These are phyloP conservation scores for Solanum habrochaites DNA, from an alignment of 257 asterid species.

Conservation along the genomic window DNA sequence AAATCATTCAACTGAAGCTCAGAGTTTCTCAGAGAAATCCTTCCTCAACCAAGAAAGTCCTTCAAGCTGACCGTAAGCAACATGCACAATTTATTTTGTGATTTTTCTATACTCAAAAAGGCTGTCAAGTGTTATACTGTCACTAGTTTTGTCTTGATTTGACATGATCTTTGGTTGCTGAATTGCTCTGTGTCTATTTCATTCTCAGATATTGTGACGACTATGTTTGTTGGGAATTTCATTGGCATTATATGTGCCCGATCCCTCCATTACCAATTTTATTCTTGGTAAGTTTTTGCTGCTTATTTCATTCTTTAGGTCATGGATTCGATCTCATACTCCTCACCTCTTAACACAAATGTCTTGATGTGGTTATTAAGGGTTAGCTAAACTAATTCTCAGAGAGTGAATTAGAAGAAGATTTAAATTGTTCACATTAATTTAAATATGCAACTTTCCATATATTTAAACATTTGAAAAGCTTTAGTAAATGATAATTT, in stretches of 20 bases:
- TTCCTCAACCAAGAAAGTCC: conserved; percentile 17
- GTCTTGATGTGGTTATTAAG: neutral
- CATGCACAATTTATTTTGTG: neutral
- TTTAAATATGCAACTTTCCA: neutral
- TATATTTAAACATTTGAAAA: neutral
- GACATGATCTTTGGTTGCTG: neutral
- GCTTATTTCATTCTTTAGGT: neutral
- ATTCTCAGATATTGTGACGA: conserved; percentile 56
- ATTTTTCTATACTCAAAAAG: neutral
- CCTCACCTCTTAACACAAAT: neutral
- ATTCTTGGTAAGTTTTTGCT: conserved; percentile 58
- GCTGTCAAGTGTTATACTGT: neutral
- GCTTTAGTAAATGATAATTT: neutral
- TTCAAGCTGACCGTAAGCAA: conserved; percentile 63
- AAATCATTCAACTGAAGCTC: conserved; percentile 27
- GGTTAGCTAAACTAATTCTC: neutral
- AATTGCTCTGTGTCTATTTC: neutral
- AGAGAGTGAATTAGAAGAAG: neutral
- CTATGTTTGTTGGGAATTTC: conserved; percentile 84
- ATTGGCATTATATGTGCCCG: conserved; percentile 84
- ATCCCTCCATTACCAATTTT: conserved; percentile 91
- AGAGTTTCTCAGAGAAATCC: conserved; percentile 14
- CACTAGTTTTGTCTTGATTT: neutral
- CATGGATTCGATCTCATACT: neutral
- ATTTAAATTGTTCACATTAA: neutral